Conservation (phyloP, 345 rosid species). For the Cochlearia excelsa region DNA sequence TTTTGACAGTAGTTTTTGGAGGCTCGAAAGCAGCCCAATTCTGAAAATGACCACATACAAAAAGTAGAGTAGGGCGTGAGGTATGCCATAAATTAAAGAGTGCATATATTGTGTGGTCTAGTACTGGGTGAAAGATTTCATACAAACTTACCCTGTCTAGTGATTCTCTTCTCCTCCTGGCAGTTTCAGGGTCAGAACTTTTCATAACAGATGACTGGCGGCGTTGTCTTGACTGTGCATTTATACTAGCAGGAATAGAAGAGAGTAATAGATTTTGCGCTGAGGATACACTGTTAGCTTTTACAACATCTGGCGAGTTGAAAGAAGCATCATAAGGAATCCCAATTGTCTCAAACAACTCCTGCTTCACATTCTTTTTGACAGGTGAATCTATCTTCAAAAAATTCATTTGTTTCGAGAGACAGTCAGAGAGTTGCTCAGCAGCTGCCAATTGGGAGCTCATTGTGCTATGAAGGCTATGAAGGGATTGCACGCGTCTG, state of each 20-base stretch:
- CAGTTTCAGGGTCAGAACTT: slow-evolving; percentile 67
- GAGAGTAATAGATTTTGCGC: slow-evolving; percentile 44
- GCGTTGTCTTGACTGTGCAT: slow-evolving; percentile 51
- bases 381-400: slow-evolving; percentile 70
- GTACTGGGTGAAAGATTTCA: slow-evolving; percentile 13
- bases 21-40: slow-evolving; percentile 88
- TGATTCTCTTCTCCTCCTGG: slow-evolving; percentile 89
- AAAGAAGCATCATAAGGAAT: slow-evolving; percentile 75
- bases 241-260: slow-evolving; percentile 53
- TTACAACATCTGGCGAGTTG: slow-evolving; percentile 61
- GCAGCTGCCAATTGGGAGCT: slow-evolving; percentile 81
- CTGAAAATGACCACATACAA: slow-evolving; percentile 43
- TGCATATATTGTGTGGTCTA: slow-evolving; percentile 2
- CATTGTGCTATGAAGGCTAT: slow-evolving; percentile 69
- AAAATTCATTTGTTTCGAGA: slow-evolving; percentile 76
- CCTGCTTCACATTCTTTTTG: slow-evolving; percentile 65
- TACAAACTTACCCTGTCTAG: slow-evolving; percentile 58
- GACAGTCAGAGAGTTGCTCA: slow-evolving; percentile 78
- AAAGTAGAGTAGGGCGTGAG: slow-evolving; percentile 13
- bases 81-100: not conserved
- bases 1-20: slow-evolving; percentile 83
- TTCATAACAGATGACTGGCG: slow-evolving; percentile 55
- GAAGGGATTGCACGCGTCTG: slow-evolving; percentile 68
- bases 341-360: slow-evolving; percentile 84
- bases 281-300: slow-evolving; percentile 43